These are phyloP conservation scores for Boletus sp. DNA, from an alignment of 1,284 basidiomycete genomes.

Conservation along the genomic window DNA sequence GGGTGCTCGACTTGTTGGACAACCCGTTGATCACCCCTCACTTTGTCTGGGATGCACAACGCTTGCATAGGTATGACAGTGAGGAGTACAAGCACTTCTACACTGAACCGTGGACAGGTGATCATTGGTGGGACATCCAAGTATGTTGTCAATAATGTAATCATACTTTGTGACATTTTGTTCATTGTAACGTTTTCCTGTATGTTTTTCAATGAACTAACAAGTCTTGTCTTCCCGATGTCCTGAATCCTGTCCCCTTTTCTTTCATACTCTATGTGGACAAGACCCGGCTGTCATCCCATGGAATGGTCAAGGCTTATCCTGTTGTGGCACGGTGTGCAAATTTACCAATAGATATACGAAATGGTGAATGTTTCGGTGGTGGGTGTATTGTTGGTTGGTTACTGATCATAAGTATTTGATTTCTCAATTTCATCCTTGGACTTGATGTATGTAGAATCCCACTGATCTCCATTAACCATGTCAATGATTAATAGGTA, in stretches of 20 bases:
- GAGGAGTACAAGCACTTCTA: slow-evolving; percentile 11
- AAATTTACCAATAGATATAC: slow-evolving; percentile 38
- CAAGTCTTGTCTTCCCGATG: slow-evolving; percentile 1
- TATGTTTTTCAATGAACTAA: no score
- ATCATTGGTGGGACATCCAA: slow-evolving; percentile 31
- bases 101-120: slow-evolving; percentile 31
- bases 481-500: no score
- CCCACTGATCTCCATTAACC: no score
- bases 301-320: slow-evolving; percentile 29
- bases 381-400: slow-evolving; percentile 43
- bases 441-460: no score
- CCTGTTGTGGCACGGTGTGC: slow-evolving; percentile 35
- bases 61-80: no score
- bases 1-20: no score
- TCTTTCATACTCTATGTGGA: slow-evolving; percentile 42
- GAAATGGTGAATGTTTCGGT: slow-evolving; percentile 37
- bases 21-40: no score
- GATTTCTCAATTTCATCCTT: no score
- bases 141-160: slow-evolving; percentile 12
- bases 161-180: not conserved
- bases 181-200: not conserved
- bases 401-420: slow-evolving; percentile 40
- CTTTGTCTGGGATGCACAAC: no score
- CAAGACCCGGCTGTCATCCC: slow-evolving; percentile 43
- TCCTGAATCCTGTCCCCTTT: slow-evolving; percentile 14